These are phyloP conservation scores for Tuber calosporum DNA, from an alignment of 495 filamentous ascomycete genomes.

Conservation along the genomic window DNA sequence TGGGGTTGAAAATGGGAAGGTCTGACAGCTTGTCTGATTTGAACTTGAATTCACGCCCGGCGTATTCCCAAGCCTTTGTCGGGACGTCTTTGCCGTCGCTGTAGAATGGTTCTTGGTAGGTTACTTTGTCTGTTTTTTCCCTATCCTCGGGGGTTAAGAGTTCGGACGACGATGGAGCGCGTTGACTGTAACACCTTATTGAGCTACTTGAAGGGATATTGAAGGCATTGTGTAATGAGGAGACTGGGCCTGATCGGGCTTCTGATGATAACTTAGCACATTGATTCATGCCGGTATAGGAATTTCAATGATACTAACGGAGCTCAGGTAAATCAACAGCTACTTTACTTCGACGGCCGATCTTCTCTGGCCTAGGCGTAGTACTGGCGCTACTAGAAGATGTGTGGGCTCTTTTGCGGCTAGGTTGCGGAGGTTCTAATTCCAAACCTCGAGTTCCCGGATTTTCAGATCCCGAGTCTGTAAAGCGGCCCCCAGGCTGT, in stretches of 20 bases:
- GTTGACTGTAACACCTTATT: slow-evolving; percentile 14
- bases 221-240: not conserved
- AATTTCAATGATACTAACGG: not conserved
- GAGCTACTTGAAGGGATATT: not conserved
- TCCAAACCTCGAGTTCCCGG: not conserved
- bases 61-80: slow-evolving; percentile 70
- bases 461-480: not conserved
- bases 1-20: slow-evolving; percentile 70
- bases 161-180: slow-evolving; percentile 22
- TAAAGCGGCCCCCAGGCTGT: not conserved
- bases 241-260: not conserved
- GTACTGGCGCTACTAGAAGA: not conserved
- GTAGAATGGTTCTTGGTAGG: slow-evolving; percentile 85
- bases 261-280: not conserved
- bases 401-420: not conserved
- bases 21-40: slow-evolving; percentile 66
- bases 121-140: slow-evolving; percentile 48
- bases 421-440: not conserved
- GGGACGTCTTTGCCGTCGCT: slow-evolving; percentile 83
- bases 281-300: not conserved
- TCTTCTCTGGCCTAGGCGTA: not conserved
- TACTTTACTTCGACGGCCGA: not conserved
- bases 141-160: slow-evolving; percentile 12
- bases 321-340: not conserved
- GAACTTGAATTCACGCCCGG: slow-evolving; percentile 75